Conservation (phyloP, 1,284 basidiomycete genomes). For the Takashimella tepidaria region DNA sequence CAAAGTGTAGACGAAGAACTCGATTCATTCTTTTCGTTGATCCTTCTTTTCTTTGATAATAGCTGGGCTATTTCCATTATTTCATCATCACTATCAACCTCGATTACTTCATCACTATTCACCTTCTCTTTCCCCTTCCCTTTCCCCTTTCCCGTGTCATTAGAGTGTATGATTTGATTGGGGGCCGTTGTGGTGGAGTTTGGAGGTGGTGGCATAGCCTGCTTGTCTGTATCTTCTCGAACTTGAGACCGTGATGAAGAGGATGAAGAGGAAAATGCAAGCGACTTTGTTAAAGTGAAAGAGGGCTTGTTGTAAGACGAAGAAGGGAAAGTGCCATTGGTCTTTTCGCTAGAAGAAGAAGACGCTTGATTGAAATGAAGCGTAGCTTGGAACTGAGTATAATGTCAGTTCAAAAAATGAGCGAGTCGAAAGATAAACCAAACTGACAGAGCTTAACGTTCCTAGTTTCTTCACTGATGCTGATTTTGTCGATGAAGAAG, state of each 20-base stretch:
- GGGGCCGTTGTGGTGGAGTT: background rate
- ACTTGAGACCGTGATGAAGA: slow-evolving; percentile 3
- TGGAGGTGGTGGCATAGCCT: slow-evolving; percentile 17
- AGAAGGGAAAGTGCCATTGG: no score
- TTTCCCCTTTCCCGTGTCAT: slow-evolving; percentile 38
- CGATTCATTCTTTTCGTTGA: background rate
- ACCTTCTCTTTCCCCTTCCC: slow-evolving; percentile 49
- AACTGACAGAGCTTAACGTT: slow-evolving; percentile 35
- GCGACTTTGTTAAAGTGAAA: background rate
- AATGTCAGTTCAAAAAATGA: background rate
- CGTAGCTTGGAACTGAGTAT: slow-evolving; percentile 31
- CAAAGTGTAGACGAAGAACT: slow-evolving; percentile 51
- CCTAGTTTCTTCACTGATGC: slow-evolving; percentile 23
- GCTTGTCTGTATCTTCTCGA: background rate
- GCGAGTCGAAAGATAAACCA: no score
- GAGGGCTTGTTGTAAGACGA: slow-evolving; percentile 6
- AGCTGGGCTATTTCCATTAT: slow-evolving; percentile 7
- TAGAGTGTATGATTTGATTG: background rate
- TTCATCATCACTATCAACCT: slow-evolving; percentile 30
- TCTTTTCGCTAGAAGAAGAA: background rate
- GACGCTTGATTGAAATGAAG: slow-evolving; percentile 22
- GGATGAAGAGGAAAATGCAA: slow-evolving; percentile 6
- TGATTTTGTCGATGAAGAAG: background rate
- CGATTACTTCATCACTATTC: slow-evolving; percentile 15
- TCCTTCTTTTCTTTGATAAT: no score